These are phyloP conservation scores for Ceriops zippeliana DNA, from an alignment of 345 rosid genomes.

Conservation along the genomic window DNA sequence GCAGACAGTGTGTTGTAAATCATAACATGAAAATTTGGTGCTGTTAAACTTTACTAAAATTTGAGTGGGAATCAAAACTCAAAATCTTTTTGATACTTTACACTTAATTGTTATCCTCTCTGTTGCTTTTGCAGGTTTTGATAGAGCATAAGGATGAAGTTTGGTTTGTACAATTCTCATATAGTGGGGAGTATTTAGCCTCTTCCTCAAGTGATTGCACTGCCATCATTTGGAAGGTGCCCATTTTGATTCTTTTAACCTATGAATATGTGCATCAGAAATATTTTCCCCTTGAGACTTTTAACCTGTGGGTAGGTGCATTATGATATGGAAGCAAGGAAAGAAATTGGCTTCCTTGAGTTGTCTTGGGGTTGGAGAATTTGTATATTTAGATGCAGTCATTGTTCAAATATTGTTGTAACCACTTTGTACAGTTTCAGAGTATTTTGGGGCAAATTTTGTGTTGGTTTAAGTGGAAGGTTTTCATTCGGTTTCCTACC, in stretches of 20 bases:
- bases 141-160: slow-evolving; percentile 81
- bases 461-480: background rate
- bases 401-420: background rate
- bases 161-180: slow-evolving; percentile 90
- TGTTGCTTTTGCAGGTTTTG: slow-evolving; percentile 56
- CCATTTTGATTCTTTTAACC: background rate
- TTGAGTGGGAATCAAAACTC: background rate
- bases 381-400: no score
- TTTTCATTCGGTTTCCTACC: background rate
- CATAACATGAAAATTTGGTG: background rate
- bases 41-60: no score
- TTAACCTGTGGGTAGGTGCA: background rate
- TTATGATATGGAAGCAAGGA: background rate
- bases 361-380: background rate
- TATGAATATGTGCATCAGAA: background rate
- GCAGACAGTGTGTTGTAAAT: background rate
- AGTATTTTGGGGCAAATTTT: background rate
- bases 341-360: background rate
- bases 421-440: background rate
- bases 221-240: slow-evolving; percentile 93
- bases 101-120: background rate
- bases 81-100: background rate
- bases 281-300: background rate
- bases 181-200: slow-evolving; percentile 72
- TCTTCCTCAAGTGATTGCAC: slow-evolving; percentile 90